Percentiles rank a stretch among this genome's conserved stretches.
Conservation (phyloP, 139 green algal species). For the Tetradesmus obliquus region DNA sequence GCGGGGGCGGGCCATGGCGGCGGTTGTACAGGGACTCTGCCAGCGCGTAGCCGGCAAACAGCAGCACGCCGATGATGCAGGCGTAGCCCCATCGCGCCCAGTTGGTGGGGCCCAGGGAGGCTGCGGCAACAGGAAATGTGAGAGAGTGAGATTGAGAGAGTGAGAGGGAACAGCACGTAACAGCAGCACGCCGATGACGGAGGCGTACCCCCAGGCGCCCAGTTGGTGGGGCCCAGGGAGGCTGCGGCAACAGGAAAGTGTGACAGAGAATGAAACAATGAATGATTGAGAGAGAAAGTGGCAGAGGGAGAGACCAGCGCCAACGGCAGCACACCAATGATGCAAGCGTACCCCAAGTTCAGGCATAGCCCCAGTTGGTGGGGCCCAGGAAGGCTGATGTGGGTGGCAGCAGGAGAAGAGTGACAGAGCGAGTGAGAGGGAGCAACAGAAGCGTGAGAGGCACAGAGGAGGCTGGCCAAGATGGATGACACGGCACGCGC, state of each 20-base stretch:
- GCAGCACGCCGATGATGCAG: background rate
- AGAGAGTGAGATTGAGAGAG: background rate
- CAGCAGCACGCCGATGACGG: background rate
- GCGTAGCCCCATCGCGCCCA: slow-evolving; percentile 32
- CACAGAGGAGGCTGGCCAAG: no score
- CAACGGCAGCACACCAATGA: background rate
- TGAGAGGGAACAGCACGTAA: background rate
- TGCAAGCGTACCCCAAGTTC: slow-evolving; percentile 6
- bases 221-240: slow-evolving; percentile 28
- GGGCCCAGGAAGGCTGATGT: slow-evolving; percentile 19
- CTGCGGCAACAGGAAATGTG: background rate
- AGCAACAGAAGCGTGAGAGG: no score
- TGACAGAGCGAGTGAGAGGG: no score
- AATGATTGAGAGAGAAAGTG: background rate
- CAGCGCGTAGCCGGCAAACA: slow-evolving; percentile 1
- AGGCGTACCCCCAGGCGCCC: slow-evolving; percentile 29
- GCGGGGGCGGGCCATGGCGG: background rate
- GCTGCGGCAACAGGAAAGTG: background rate
- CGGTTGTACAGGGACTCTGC: slow-evolving; percentile 9
- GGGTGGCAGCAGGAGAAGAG: no score
- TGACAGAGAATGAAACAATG: background rate
- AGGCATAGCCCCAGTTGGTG: slow-evolving; percentile 22
- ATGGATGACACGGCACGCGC: no score
- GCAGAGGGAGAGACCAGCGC: no score
- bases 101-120: slow-evolving; percentile 26